Evolutionary conservation across 768 basidiomycete species (phyloP), one percentile per base, ranked within the genome.

Genomic region (Floccularia luteovirens): DNA sequence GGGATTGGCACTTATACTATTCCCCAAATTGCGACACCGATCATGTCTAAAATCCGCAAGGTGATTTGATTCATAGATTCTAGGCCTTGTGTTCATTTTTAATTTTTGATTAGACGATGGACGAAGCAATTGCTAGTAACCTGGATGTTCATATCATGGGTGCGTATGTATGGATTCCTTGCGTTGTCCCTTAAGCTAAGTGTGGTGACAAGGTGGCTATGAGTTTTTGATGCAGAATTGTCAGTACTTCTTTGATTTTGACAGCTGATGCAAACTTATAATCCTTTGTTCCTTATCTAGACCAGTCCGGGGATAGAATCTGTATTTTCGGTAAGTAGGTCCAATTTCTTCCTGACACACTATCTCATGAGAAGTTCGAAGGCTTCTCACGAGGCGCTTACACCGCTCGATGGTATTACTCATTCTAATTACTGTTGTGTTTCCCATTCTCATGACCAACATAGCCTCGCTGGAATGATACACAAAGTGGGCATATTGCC

Each of bases 171-270:
- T 39, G 23, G 33, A 7, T 37, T 23, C 33, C 21, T 24, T 36
- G n/a, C n/a, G 10, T 20, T 42, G 16, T 24, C 40, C 5, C 12
- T 19, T 22, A 24, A 28, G 30, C 21, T 31, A 16, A 28, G 16
- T 17, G 8, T n/a, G 32, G 13, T 20, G 5, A 20, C 5, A 32
- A 71, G 74, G 61, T 28, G 77, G 76, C 1, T 77, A 78, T 40
- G 66, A 69, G 46, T 79, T 77, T 47, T 52, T 79, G 33, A 78
- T 78, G 77, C 69, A 76, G 37, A 74, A 75, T 43, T 77, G 72
- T 71, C 47, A 14, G 59, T 54, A 2, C 4, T 12, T 27, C n/a
- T 20, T 8, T 0, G 5, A 19, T 25, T 30, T 27, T 22, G 13
- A 39, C n/a, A 13, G 25, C 24, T 1, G 14, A 11, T 25, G 19